Evolutionary conservation across 2,329 filamentous ascomycete genomes (phyloP).

Genomic region (Xylaria sp.): DNA sequence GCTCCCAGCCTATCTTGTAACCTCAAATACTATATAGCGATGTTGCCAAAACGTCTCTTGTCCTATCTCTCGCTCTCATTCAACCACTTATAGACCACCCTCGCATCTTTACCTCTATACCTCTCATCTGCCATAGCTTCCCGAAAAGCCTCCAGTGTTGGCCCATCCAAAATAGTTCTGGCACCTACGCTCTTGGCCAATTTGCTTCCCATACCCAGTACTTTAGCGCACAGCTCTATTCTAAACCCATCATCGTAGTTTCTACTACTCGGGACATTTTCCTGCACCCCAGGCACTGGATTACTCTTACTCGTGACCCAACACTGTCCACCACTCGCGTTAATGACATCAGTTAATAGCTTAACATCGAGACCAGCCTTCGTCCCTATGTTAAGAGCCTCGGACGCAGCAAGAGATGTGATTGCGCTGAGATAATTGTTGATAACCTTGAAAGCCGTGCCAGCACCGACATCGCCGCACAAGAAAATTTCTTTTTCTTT

Average conservation of each 20-base stretch:
- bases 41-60: neutral
- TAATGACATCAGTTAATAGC: slow-evolving; percentile 73
- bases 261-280: slow-evolving; percentile 45
- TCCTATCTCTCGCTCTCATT: slow-evolving; percentile 41
- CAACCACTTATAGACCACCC: slow-evolving; percentile 49
- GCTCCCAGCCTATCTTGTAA: neutral
- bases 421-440: slow-evolving; percentile 80
- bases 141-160: slow-evolving; percentile 43
- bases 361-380: slow-evolving; percentile 51
- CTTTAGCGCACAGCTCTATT: slow-evolving; percentile 48
- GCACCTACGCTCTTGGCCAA: slow-evolving; percentile 46
- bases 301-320: slow-evolving; percentile 49
- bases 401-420: slow-evolving; percentile 64
- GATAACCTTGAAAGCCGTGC: slow-evolving; percentile 75
- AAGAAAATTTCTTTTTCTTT: slow-evolving; percentile 62
- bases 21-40: neutral
- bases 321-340: slow-evolving; percentile 69
- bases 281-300: slow-evolving; percentile 48
- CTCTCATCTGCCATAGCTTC: slow-evolving; percentile 46
- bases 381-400: slow-evolving; percentile 53
- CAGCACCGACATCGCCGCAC: slow-evolving; percentile 69
- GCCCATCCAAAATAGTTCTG: slow-evolving; percentile 44
- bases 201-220: slow-evolving; percentile 45
- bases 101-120: slow-evolving; percentile 47
- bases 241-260: slow-evolving; percentile 49